A percentile compares a stretch with the other conserved stretches of the same genome.
These are phyloP conservation scores for Lyophyllum atratum DNA, from an alignment of 768 basidiomycete genomes.

Conservation along the genomic window DNA sequence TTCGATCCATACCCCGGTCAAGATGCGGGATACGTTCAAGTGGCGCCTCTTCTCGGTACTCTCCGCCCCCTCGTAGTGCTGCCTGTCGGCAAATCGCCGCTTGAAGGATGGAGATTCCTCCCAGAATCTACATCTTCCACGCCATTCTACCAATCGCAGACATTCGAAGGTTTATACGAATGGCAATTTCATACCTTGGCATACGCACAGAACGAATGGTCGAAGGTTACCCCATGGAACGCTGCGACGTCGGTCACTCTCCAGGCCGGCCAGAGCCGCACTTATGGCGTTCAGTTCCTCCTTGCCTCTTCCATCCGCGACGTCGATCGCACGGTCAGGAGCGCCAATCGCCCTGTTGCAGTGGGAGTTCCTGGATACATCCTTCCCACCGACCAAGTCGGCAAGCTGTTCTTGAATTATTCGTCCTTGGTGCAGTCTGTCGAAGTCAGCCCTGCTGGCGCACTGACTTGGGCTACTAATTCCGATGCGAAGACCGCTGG, in stretches of 20 bases:
- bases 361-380: conserved; percentile 57
- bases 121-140: conserved; percentile 46
- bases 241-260: conserved; percentile 49
- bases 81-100: conserved; percentile 46
- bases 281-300: conserved; percentile 55
- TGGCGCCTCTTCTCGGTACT: conserved; percentile 55
- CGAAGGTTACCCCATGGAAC: conserved; percentile 53
- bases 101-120: conserved; percentile 62
- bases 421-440: conserved; percentile 41
- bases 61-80: conserved; percentile 52
- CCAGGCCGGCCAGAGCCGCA: conserved; percentile 47
- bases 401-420: conserved; percentile 54
- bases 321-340: conserved; percentile 46
- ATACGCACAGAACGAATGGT: conserved; percentile 59
- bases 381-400: conserved; percentile 47
- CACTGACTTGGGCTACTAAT: conserved; percentile 46
- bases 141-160: conserved; percentile 58
- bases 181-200: conserved; percentile 62
- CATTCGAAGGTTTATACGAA: conserved; percentile 60
- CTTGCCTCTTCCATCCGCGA: conserved; percentile 50
- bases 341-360: conserved; percentile 46
- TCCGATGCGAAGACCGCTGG: conserved; percentile 39
- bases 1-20: conserved; percentile 61
- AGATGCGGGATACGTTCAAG: conserved; percentile 54
- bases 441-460: conserved; percentile 45